Evolutionary conservation across 768 basidiomycete species (phyloP).

Genomic region (Psilocybe azurescens): DNA sequence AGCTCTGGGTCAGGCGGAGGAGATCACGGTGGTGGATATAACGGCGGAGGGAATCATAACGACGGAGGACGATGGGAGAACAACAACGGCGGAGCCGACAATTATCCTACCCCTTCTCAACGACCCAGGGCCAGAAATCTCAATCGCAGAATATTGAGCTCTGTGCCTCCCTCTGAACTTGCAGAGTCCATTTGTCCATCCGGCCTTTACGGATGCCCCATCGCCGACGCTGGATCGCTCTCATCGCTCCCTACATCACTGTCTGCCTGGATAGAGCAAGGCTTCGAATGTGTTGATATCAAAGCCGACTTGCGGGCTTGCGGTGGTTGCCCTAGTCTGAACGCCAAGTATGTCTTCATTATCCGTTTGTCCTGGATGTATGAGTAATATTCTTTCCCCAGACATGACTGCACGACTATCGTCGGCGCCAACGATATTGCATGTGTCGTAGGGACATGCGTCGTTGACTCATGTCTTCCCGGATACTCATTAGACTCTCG

Average conservation of each 20-base stretch:
- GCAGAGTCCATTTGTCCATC: constrained; percentile 16
- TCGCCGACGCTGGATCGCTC: constrained; percentile 14
- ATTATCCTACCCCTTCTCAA: constrained; percentile 14
- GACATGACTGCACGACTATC: constrained; percentile 19
- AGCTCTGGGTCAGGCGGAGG: not conserved
- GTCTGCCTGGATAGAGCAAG: constrained; percentile 12
- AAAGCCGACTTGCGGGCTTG: constrained; percentile 19
- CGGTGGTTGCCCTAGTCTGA: constrained; percentile 19
- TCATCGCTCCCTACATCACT: constrained; percentile 11
- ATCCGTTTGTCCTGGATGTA: too few species aligned
- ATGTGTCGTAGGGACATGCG: constrained; percentile 17
- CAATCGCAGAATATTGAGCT: constrained; percentile 5
- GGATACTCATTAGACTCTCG: constrained; percentile 9
- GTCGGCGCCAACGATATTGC: constrained; percentile 12
- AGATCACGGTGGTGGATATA: not conserved
- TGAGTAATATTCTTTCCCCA: not conserved
- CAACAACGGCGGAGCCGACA: not conserved
- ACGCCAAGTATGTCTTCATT: constrained; percentile 15
- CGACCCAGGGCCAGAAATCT: not conserved
- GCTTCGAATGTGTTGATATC: constrained; percentile 18
- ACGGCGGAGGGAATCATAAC: too few species aligned
- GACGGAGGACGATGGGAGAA: not conserved
- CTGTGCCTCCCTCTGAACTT: constrained; percentile 12
- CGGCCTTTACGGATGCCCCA: constrained; percentile 15
- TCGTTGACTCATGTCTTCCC: constrained; percentile 14